Conservation (phyloP, 495 filamentous ascomycete genomes). For the Penicillium salamii region DNA sequence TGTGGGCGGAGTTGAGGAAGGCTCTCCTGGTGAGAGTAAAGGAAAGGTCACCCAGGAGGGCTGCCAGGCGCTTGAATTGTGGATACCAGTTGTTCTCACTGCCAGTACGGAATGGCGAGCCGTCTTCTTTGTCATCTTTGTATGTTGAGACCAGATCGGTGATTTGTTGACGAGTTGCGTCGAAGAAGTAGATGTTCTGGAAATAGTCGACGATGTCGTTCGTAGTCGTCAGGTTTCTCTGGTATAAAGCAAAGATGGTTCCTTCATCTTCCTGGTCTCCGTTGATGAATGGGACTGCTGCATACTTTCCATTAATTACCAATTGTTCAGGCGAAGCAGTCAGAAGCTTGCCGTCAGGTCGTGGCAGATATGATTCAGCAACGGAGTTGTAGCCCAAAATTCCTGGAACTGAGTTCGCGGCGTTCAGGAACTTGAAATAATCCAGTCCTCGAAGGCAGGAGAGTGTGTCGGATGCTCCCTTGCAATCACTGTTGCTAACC, state of each 20-base stretch:
- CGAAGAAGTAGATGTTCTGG: slow-evolving; percentile 50
- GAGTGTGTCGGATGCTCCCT: slow-evolving; percentile 52
- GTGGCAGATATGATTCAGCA: slow-evolving; percentile 62
- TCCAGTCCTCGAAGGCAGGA: slow-evolving; percentile 58
- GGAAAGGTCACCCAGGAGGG: slow-evolving; percentile 68
- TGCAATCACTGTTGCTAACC: slow-evolving; percentile 58
- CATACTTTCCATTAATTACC: slow-evolving; percentile 49
- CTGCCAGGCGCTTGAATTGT: slow-evolving; percentile 71
- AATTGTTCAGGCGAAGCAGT: slow-evolving; percentile 55
- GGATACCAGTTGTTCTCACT: slow-evolving; percentile 64
- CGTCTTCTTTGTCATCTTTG: slow-evolving; percentile 43
- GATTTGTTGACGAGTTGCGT: slow-evolving; percentile 44
- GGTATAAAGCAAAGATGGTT: slow-evolving; percentile 60
- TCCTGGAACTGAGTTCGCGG: slow-evolving; percentile 64
- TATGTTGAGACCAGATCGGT: slow-evolving; percentile 55
- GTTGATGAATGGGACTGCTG: slow-evolving; percentile 54
- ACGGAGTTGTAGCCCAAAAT: slow-evolving; percentile 62
- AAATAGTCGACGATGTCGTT: slow-evolving; percentile 59
- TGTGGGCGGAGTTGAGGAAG: slow-evolving; percentile 44
- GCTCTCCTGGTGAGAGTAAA: slow-evolving; percentile 63
- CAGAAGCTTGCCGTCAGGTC: slow-evolving; percentile 58
- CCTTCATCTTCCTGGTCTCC: slow-evolving; percentile 63
- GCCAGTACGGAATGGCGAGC: slow-evolving; percentile 66
- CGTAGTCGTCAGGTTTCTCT: slow-evolving; percentile 59
- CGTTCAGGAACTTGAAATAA: slow-evolving; percentile 60